phyloP scores from a whole-genome alignment of 371 early-diverging fungal species.

The Mortierella sp. region DNA sequence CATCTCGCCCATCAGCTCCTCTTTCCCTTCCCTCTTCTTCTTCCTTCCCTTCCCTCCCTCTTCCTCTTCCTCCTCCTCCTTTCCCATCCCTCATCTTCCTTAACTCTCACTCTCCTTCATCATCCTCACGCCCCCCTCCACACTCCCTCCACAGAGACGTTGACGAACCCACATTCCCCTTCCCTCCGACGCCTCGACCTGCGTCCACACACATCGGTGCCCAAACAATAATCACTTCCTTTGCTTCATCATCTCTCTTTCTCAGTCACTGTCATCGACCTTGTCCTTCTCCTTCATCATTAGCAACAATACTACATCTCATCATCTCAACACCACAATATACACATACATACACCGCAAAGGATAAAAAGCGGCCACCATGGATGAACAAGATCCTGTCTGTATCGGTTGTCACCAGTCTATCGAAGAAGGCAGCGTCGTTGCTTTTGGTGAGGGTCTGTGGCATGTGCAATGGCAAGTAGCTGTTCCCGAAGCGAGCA shows the following conservation, averaged over 20 bases:
- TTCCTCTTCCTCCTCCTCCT: background rate
- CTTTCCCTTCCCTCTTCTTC: background rate
- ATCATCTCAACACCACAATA: background rate
- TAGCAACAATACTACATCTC: background rate
- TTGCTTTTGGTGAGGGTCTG: slow-evolving; percentile 88
- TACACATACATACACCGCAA: background rate
- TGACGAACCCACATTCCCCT: background rate
- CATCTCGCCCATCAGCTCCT: background rate
- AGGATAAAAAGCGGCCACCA: background rate
- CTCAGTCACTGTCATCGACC: background rate
- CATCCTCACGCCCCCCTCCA: slow-evolving; percentile 6
- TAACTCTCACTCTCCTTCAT: background rate
- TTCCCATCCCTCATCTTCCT: background rate
- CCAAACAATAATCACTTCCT: background rate
- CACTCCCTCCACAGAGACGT: background rate
- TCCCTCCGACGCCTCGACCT: slow-evolving; percentile 12
- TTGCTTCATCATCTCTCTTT: background rate
- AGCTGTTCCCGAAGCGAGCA: background rate
- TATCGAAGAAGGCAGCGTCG: slow-evolving; percentile 88
- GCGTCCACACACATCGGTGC: background rate
- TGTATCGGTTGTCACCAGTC: slow-evolving; percentile 82
- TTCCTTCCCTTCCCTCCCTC: background rate
- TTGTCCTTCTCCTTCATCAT: background rate
- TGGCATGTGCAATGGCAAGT: slow-evolving; percentile 86
- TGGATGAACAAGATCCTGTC: slow-evolving; percentile 66